These are phyloP conservation scores for Hyaloraphidium curvatum DNA, from an alignment of 192 early-diverging fungal genomes.

Conservation along the genomic window DNA sequence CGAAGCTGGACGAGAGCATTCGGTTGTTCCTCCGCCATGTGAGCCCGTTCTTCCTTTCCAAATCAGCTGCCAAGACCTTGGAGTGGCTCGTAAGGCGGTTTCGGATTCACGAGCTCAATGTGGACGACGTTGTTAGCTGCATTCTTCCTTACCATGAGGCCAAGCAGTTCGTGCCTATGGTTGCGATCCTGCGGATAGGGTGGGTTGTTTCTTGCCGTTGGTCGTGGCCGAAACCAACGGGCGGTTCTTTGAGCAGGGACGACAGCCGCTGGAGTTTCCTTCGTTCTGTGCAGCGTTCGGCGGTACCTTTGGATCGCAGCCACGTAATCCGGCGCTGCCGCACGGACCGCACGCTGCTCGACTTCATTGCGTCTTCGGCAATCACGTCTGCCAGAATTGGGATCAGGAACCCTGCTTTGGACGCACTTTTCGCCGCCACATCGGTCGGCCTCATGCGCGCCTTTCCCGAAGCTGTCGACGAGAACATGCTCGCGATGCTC, in stretches of 20 bases:
- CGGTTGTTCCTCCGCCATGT: constrained; percentile 48
- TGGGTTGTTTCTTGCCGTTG: constrained; percentile 12
- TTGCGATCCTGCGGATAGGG: constrained; percentile 47
- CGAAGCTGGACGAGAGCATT: constrained; percentile 56
- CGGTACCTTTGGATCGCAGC: constrained; percentile 40
- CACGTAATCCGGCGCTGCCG: constrained; percentile 47
- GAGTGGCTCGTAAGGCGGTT: constrained; percentile 86
- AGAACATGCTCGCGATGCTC: constrained; percentile 33
- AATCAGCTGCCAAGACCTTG: constrained; percentile 64
- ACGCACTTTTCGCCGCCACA: background rate
- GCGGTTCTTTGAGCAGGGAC: constrained; percentile 9
- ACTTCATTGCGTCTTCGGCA: constrained; percentile 43
- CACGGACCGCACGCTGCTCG: constrained; percentile 46
- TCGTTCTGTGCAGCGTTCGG: constrained; percentile 25
- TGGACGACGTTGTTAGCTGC: constrained; percentile 49
- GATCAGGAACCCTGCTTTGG: constrained; percentile 5
- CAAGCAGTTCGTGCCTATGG: constrained; percentile 63
- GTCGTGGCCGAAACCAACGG: background rate
- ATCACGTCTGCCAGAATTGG: constrained; percentile 3
- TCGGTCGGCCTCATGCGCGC: background rate
- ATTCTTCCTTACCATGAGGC: constrained; percentile 92
- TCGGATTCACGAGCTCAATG: constrained; percentile 71
- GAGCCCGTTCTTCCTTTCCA: constrained; percentile 68
- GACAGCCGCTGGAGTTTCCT: constrained; percentile 37
- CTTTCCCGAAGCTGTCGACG: constrained; percentile 17